Base-by-base conservation (phyloP, 495 filamentous ascomycete species). In the Penicillium fimorum region DNA sequence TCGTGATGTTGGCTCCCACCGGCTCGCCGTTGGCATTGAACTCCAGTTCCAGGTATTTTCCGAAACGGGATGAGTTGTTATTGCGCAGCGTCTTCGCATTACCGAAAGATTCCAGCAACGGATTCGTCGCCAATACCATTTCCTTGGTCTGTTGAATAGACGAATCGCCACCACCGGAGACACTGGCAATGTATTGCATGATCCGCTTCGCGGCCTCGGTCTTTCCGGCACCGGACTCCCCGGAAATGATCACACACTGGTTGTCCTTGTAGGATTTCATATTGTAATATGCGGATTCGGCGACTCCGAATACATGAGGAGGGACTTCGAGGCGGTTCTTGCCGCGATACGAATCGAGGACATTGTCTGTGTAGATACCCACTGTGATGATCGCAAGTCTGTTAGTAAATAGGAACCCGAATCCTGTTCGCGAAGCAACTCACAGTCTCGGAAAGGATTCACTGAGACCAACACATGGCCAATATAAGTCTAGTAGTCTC, bases 211-310 rank as follows among this genome's bases (percentile, higher is more conserved):
- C 95, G 0, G 95, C 95, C 71, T 99, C 95, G n/a, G 95, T 99
- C 77, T 99, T 99, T 64, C 95, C 95, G 11, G 95, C 95, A 56
- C 95, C 95, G 9, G 95, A 97, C 78, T 99, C 95, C 60, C 95
- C 95, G 20, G 92, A 97, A 58, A 99, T 99, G 70, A 99, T 99
- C 49, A 99, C 92, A 76, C 95, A 99, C 68, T 99, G 95, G 76
- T 97, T 97, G 58, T 97, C 95, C 65, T 92, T 93, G 80, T 99
- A 97, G 17, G 90, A 92, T 61, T 97, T 97, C 95, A 99, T 97
- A 79, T 99, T 97, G 76, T 97, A 97, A 77, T 99, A 97, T 47
- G 92, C 76, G 4, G 91, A 88, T 74, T 99, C 95, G 62, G 95
- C 95, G 68, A 97, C 92, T 46, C 91, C 94, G 73, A 96, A 99